Base-by-base conservation (phyloP, 2,329 filamentous ascomycete species). In the Mycosphaerella sp. region DNA sequence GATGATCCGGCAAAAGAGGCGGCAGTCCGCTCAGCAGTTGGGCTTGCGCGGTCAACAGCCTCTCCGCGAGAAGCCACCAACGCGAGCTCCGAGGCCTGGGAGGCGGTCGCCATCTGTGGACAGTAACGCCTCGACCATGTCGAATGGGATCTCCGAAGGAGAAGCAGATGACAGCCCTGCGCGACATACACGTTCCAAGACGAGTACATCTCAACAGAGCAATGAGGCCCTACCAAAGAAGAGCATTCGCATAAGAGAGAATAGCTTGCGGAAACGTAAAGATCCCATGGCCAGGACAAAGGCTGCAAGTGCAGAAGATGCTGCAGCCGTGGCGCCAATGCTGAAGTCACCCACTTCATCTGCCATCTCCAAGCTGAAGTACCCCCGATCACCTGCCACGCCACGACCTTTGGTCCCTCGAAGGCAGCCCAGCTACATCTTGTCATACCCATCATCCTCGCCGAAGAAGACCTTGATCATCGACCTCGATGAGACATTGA, bases 401-500 rank as follows among this genome's bases (percentile, higher is more conserved):
- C 93, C 93, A 41, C 81, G 91, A 54, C 93, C 93, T 3, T 75
- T 98, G 44, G 87, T 98, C 49, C 93, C 93, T 25, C 82, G 85
- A 55, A 85, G 90, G 49, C 87, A 95, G 64, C 89, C 90, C 16
- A 96, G 90, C 0, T 96, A 95, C 67, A 79, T 88, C 37, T 81
- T 84, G 52, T 68, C 80, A 25, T 64, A 64, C 50, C 75, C 79
- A 52, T 72, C 79, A 55, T 67, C 78, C 52, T 74, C 80, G 41
- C 82, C 85, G 54, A 86, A 93, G 65, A 98, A 98, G 76, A 98
- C 93, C 0, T 73, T 98, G 53, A 90, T 98, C 58, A 78, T 98
- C 46, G 93, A 98, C 68, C 80, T 98, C 14, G 93, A 98, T 70
- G 93, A 98, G 71, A 98, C 93, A 0, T 74, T 98, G 60, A 98